Base-by-base conservation (phyloP, 176 grass and related monocot genomes). In the Thalia dealbata region DNA sequence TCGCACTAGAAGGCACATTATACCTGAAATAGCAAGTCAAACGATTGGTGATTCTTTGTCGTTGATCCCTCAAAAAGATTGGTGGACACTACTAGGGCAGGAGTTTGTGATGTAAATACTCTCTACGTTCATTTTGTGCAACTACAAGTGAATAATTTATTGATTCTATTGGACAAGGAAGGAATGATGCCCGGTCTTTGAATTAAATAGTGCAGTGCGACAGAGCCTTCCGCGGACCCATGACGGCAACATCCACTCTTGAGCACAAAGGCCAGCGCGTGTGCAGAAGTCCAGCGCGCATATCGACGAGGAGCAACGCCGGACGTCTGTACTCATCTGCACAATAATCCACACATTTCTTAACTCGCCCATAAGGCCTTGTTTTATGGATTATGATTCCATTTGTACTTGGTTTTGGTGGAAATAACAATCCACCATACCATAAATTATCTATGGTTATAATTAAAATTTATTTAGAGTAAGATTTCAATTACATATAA, bases 201-300 rank as follows among this genome's bases (percentile, higher is more conserved):
- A 14, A 19, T 55, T 55, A 55, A 21, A 19, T 55, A 19, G 52
- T n/a, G n/a, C n/a, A n/a, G n/a, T n/a, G n/a, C n/a, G 95, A 99
- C 19, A 91, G 81, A 70, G 95, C 95, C 77, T 99, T 99, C 77
- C 93, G 95, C 23, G 95, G 93, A 10, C 93, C 93, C 9, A 89
- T 97, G n/a, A 97, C 84, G 42, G 87, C 93, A 21, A 97, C 93
- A 58, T 97, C 93, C n/a, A 97, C 78, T 18, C 95, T n/a, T n/a
- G n/a, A n/a, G n/a, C n/a, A n/a, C n/a, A n/a, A n/a, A n/a, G n/a
- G n/a, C 95, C 95, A 90, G 93, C 79, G 91, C 95, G 46, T 99
- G 93, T 99, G 67, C 90, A 87, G 50, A 99, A 99, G 67, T 93
- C 90, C 38, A 99, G 23, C 35, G 95, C 95, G 67, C 95, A 99